phyloP scores from a whole-genome alignment of 129 eudicot genomes.

The Apium graveolens region DNA sequence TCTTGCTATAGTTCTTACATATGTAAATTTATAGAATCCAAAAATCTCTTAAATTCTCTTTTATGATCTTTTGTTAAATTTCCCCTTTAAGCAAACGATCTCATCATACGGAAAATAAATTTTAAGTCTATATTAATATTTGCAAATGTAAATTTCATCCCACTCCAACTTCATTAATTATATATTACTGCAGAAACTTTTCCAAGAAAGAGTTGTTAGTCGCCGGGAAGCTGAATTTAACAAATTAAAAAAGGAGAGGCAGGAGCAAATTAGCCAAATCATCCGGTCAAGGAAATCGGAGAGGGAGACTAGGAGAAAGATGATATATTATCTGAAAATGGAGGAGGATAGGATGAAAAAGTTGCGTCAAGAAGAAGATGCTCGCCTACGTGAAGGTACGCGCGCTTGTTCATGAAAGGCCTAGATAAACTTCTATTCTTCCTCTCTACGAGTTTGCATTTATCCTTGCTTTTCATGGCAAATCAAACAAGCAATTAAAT shows the following conservation, averaged over 20 bases:
- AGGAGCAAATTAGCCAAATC: constrained; percentile 41
- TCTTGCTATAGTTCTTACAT: not conserved
- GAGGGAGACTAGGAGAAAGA: constrained; percentile 59
- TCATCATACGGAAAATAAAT: not conserved
- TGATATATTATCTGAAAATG: constrained; percentile 40
- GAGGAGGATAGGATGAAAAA: constrained; percentile 65
- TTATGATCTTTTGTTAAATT: not conserved
- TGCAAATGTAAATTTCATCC: not conserved
- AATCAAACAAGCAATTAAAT: no score
- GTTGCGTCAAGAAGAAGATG: constrained; percentile 76
- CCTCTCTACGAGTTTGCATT: not conserved
- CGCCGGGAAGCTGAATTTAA: constrained; percentile 42
- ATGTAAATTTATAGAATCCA: not conserved
- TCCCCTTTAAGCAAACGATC: not conserved
- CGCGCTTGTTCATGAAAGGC: not conserved
- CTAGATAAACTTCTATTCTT: not conserved
- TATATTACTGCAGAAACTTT: constrained; percentile 30
- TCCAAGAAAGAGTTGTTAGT: constrained; percentile 45
- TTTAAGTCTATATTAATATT: not conserved
- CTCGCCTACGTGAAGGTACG: constrained; percentile 73
- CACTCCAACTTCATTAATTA: not conserved
- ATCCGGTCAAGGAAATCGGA: constrained; percentile 47
- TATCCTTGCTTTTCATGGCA: not conserved
- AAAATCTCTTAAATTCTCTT: not conserved
- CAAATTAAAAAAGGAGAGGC: constrained; percentile 48